These are phyloP conservation scores for Candida xyloterini DNA, from an alignment of 805 yeast species.

Conservation along the genomic window DNA sequence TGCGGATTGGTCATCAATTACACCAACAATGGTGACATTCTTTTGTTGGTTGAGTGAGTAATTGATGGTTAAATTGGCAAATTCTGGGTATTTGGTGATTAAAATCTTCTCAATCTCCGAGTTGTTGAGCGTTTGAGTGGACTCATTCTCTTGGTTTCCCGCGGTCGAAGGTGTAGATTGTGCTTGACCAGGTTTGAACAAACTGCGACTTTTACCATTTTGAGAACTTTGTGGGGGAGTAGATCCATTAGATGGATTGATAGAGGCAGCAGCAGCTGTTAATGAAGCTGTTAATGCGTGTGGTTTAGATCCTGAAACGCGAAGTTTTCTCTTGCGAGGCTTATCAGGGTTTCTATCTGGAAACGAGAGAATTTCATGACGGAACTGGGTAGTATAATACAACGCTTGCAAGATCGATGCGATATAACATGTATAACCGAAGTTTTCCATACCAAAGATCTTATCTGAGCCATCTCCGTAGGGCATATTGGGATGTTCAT, in stretches of 20 bases:
- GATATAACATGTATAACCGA: conserved; percentile 92
- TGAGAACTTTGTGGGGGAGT: conserved; percentile 2
- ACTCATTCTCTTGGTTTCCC: conserved; percentile 1
- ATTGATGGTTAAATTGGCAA: conserved; percentile 35
- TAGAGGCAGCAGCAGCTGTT: conserved; percentile 16
- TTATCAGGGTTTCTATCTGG: conserved; percentile 38
- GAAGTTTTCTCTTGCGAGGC: conserved; percentile 38
- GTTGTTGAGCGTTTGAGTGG: conserved; percentile 13
- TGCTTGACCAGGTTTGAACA: conserved; percentile 15
- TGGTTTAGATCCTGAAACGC: conserved; percentile 40
- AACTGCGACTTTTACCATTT: conserved; percentile 18
- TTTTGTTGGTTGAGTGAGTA: conserved; percentile 40
- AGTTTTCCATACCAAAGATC: conserved; percentile 78
- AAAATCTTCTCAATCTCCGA: conserved; percentile 21
- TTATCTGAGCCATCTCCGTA: conserved; percentile 69
- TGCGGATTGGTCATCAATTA: conserved; percentile 39
- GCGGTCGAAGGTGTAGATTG: conserved; percentile 6
- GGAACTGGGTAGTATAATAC: conserved; percentile 68
- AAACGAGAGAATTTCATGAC: conserved; percentile 50
- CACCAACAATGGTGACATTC: conserved; percentile 45
- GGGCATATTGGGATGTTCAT: conserved; percentile 34
- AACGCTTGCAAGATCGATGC: conserved; percentile 89
- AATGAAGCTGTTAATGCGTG: conserved; percentile 35
- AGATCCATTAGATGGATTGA: not conserved
- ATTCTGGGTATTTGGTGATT: conserved; percentile 30